A percentile compares a stretch with the other conserved stretches of the same genome.
These are phyloP conservation scores for Exophiala spinifera DNA, from an alignment of 2,329 filamentous ascomycete genomes.

Conservation along the genomic window DNA sequence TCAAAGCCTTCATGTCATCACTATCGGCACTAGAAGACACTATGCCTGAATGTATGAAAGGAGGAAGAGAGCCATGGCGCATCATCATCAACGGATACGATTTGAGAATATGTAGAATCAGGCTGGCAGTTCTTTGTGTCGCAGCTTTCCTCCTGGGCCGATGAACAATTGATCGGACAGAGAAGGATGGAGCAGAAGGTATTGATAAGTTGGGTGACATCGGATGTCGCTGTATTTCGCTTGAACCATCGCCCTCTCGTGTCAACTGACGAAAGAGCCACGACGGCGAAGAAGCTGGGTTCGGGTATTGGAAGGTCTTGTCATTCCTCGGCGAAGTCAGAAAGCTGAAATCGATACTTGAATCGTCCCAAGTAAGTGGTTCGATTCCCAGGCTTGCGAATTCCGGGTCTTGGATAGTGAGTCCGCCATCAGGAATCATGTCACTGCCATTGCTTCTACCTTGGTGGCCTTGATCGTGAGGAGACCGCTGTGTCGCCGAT, in stretches of 20 bases:
- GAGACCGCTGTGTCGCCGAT: not conserved
- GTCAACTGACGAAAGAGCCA: not conserved
- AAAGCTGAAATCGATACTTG: constrained; percentile 27
- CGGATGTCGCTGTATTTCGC: no score
- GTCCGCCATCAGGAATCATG: not conserved
- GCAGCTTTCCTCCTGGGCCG: constrained; percentile 30
- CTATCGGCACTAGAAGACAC: constrained; percentile 28
- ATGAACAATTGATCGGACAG: constrained; percentile 31
- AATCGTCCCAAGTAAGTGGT: constrained; percentile 22
- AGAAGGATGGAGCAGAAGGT: constrained; percentile 26
- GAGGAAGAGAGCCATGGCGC: constrained; percentile 39
- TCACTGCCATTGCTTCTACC: not conserved
- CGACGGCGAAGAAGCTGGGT: not conserved
- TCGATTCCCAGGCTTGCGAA: not conserved
- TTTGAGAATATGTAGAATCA: constrained; percentile 42
- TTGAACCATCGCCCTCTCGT: not conserved
- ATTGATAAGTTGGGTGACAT: constrained; percentile 24
- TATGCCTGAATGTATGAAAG: constrained; percentile 42
- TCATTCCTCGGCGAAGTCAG: constrained; percentile 23
- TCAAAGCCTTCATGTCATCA: constrained; percentile 37
- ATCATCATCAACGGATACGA: constrained; percentile 44
- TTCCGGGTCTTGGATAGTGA: not conserved
- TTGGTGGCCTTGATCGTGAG: not conserved
- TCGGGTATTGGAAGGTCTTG: not conserved
- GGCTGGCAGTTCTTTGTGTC: constrained; percentile 35